Base-by-base conservation (phyloP, 768 basidiomycete genomes). In the Pleurotus ostreatus region DNA sequence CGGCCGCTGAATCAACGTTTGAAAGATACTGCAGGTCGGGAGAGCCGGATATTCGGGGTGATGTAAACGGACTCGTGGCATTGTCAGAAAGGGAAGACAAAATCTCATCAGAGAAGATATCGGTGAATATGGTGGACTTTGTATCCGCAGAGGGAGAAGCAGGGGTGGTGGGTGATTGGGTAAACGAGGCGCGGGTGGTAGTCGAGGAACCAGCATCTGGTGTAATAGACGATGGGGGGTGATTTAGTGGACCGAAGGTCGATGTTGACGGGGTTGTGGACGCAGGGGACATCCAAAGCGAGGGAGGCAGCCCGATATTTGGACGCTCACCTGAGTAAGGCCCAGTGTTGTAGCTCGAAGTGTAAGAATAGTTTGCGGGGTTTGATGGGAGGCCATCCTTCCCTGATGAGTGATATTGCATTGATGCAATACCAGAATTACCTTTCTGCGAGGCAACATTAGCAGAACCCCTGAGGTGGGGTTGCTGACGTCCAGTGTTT, bases 281-380 rank as follows among this genome's bases (percentile, higher is more conserved):
- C 4, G 82, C 72, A 46, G 89, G 80, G 11, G 90, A 90, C 90
- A 92, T 92, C 90, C 89, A 92, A 40, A 92, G 71, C 40, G 89
- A 89, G 2, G 90, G 88, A 46, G 85, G 86, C 44, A 91, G 72
- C 55, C 81, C 79, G 34, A 75, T 63, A 59, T 74, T 72, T 46
- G 78, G 77, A 63, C 79, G 82, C 63, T 85, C 82, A 65, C 71
- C 67, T 61, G 75, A 63, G 54, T 67, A 70, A 39, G 68, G 61
- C 61, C 62, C 67, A 22, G 51, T 22, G 23, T 53, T 40, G 38
- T 39, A 41, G 11, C 39, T 53, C 15, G 48, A 3, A n/a, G 48
- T 12, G 26, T 26, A 30, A n/a, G 48, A 18, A 34, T 26, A 49
- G 15, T 44, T 44, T n/a, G 41, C 20, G 20, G 41, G 59, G 56